Conservation (phyloP, 495 filamentous ascomycete species). For the Aspergillus nanangensis region DNA sequence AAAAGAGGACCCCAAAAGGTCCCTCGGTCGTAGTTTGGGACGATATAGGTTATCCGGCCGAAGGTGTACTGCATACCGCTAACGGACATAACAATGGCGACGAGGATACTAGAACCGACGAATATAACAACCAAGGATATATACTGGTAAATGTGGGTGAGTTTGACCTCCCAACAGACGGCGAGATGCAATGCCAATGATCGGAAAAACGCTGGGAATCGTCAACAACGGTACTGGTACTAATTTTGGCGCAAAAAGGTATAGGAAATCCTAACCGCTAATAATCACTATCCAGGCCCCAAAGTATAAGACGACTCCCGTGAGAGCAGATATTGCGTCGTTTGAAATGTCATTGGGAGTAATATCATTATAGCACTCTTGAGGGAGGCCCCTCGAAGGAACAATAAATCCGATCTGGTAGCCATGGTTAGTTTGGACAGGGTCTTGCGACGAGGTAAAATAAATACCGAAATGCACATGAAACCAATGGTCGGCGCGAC, state of each 20-base stretch:
- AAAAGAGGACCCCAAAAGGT: conserved; percentile 3
- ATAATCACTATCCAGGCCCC: conserved; percentile 2
- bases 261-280: too few species aligned
- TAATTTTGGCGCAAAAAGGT: too few species aligned
- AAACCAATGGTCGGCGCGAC: conserved; percentile 3
- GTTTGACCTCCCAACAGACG: neutral
- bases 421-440: neutral
- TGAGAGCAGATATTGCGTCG: neutral
- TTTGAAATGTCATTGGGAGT: conserved; percentile 1
- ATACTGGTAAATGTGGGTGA: neutral
- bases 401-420: conserved; percentile 1
- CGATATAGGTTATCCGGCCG: conserved; percentile 1
- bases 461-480: conserved; percentile 3
- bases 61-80: conserved; percentile 3
- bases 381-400: neutral
- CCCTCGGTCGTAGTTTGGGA: conserved; percentile 3
- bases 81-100: neutral
- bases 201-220: conserved; percentile 1
- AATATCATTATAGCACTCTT: conserved; percentile 3
- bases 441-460: neutral
- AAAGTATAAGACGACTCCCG: neutral
- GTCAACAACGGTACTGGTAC: neutral
- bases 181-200: conserved; percentile 1
- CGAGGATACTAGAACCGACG: neutral
- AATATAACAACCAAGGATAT: neutral